These are phyloP conservation scores for Trichophyton verrucosum DNA, from an alignment of 2,329 filamentous ascomycete genomes.

Conservation along the genomic window DNA sequence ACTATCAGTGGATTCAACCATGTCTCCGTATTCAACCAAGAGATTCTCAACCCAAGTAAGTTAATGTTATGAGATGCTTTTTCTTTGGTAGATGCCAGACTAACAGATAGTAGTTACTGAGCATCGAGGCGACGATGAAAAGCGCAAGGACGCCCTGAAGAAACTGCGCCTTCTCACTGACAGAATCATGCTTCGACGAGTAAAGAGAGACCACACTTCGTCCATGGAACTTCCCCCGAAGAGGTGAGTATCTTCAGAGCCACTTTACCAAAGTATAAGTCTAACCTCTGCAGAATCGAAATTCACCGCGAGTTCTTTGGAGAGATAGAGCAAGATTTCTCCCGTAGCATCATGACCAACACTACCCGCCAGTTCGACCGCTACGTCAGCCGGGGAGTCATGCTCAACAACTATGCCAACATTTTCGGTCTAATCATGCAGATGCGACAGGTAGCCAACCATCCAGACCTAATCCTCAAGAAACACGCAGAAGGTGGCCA, in stretches of 20 bases:
- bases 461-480: conserved; percentile 85
- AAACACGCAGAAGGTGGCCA: conserved; percentile 76
- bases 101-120: conserved; percentile 39
- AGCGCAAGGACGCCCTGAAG: conserved; percentile 57
- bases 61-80: neutral
- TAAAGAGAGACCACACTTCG: conserved; percentile 86
- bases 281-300: conserved; percentile 43
- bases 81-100: neutral
- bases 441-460: conserved; percentile 95
- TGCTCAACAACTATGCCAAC: conserved; percentile 96
- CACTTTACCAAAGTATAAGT: conserved; percentile 7
- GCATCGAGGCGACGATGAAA: conserved; percentile 33
- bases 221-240: conserved; percentile 96
- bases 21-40: conserved; percentile 84
- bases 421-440: conserved; percentile 99
- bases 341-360: conserved; percentile 87
- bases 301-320: conserved; percentile 94
- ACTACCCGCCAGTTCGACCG: conserved; percentile 83
- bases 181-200: conserved; percentile 85
- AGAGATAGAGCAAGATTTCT: conserved; percentile 91
- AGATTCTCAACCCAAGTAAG: conserved; percentile 67
- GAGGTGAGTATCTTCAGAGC: conserved; percentile 37
- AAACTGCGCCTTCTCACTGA: conserved; percentile 84
- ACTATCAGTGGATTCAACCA: conserved; percentile 45
- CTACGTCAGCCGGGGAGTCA: conserved; percentile 84